A percentile compares a stretch with the other conserved stretches of the same genome.
phyloP scores from a whole-genome alignment of 2,329 filamentous ascomycete species.

The Botrytis byssoidea region DNA sequence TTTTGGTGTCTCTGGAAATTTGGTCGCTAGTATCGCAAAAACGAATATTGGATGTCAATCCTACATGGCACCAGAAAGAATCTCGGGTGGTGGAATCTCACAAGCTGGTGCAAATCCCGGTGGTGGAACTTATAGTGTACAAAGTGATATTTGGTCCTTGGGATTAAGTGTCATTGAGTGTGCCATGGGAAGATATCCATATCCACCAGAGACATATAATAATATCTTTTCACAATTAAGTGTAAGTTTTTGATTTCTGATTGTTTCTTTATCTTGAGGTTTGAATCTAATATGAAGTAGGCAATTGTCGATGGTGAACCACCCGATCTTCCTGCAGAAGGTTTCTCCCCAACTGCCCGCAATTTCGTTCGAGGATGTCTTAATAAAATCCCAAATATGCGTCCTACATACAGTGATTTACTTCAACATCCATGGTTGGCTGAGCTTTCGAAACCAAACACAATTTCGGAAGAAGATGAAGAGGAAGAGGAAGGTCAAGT shows the following conservation, averaged over 20 bases:
- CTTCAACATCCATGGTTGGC: constrained; percentile 87
- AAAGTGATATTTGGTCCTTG: constrained; percentile 97
- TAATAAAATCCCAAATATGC: constrained; percentile 85
- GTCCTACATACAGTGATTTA: constrained; percentile 91
- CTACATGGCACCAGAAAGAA: constrained; percentile 97
- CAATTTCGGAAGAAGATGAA: constrained; percentile 67
- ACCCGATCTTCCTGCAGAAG: constrained; percentile 75
- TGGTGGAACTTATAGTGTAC: constrained; percentile 91
- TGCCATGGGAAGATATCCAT: constrained; percentile 90
- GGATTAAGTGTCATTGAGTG: constrained; percentile 95
- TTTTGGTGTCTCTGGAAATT: constrained; percentile 93
- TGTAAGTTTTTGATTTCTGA: constrained; percentile 57
- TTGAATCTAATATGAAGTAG: constrained; percentile 48
- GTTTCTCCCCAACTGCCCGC: constrained; percentile 75
- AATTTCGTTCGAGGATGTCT: constrained; percentile 88
- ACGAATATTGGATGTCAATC: constrained; percentile 99
- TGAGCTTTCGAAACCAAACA: constrained; percentile 71
- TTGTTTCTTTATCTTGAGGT: not conserved
- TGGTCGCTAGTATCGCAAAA: constrained; percentile 96
- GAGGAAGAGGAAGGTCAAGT: constrained; percentile 41
- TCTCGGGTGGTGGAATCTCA: constrained; percentile 80
- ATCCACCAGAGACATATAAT: constrained; percentile 94
- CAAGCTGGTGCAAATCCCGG: constrained; percentile 64
- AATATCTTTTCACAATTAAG: constrained; percentile 98
- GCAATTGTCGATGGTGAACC: constrained; percentile 98